Evolutionary conservation across 768 basidiomycete genomes (phyloP).

Genomic region (Daedaleopsis nitida): DNA sequence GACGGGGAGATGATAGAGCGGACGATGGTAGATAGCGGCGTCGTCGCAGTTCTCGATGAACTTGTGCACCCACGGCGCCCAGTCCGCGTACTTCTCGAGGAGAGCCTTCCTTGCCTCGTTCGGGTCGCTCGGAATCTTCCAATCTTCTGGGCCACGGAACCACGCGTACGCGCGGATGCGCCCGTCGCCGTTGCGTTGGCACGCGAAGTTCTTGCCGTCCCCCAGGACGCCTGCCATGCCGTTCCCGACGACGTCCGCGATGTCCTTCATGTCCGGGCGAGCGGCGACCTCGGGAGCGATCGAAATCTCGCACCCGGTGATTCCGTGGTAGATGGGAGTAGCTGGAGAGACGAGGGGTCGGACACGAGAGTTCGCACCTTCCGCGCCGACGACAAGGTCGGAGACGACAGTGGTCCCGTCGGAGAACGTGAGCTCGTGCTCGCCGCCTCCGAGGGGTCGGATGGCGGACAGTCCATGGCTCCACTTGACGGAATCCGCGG

Average conservation of each 20-base stretch:
- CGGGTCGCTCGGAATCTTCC: slow-evolving; percentile 7
- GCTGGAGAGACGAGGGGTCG: slow-evolving; percentile 36
- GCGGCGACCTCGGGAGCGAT: slow-evolving; percentile 24
- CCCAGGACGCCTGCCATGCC: slow-evolving; percentile 32
- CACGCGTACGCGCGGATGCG: slow-evolving; percentile 18
- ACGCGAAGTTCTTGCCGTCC: slow-evolving; percentile 29
- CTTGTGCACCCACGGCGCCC: slow-evolving; percentile 18
- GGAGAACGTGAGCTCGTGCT: background rate
- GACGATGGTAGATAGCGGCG: slow-evolving; percentile 14
- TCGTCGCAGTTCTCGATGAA: slow-evolving; percentile 9
- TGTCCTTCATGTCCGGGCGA: slow-evolving; percentile 2
- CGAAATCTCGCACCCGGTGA: slow-evolving; percentile 22
- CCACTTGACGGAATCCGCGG: background rate
- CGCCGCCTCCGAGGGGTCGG: background rate
- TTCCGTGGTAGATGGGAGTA: slow-evolving; percentile 37
- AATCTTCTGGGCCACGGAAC: slow-evolving; percentile 15
- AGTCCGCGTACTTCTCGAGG: slow-evolving; percentile 1
- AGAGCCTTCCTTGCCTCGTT: slow-evolving; percentile 12
- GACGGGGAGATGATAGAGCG: slow-evolving; percentile 16
- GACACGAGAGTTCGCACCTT: slow-evolving; percentile 43
- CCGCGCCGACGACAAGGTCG: slow-evolving; percentile 39
- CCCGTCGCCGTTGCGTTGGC: slow-evolving; percentile 37
- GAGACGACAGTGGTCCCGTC: background rate
- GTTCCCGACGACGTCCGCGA: slow-evolving; percentile 24
- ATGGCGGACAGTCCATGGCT: background rate